Base-by-base conservation (phyloP, 768 basidiomycete species). In the Leccinum subgranulosum region DNA sequence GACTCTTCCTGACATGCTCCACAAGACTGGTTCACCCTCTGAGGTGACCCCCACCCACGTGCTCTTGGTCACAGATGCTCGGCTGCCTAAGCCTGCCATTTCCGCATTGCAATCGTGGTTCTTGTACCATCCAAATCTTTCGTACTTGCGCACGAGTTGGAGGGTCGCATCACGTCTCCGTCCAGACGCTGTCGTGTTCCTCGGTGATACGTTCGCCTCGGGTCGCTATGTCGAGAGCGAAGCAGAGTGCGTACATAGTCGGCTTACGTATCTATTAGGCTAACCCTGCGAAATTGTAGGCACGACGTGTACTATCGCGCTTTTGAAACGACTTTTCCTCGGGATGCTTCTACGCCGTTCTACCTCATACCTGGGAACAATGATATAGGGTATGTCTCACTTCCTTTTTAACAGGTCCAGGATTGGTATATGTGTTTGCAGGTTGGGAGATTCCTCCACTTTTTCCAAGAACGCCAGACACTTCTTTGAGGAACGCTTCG, bases 281-380 rank as follows among this genome's bases (percentile, higher is more conserved):
- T 61, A 27, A 64, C 43, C 6, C 31, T 19, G 51, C 14, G 45
- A 53, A 27, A 39, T 57, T 61, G 45, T 60, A 93, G 91, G 66
- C 90, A 89, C 68, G 73, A 80, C 36, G 65, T 71, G 21, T 90
- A 89, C 56, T 76, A 75, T 19, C 71, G 74, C 33, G 79, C 83
- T 53, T 92, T 92, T 75, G 79, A 83, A 63, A 73, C 75, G 4
- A 84, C 85, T 29, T 91, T 91, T 65, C 68, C 75, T 17, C 63
- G 75, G 1, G 69, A 79, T 19, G 55, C 73, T 14, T 72, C 73
- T 3, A 69, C 76, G 15, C 66, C 75, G 1, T 76, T 79, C 53
- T 80, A 84, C 72, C 84, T 82, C 64, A 76, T 91, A 43, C 85
- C 88, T 7, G 92, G 92, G n/a, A 94, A 94, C 62, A 87, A 86